phyloP scores from a whole-genome alignment of 208 protist species.

The Acanthamoeba lenticulata region DNA sequence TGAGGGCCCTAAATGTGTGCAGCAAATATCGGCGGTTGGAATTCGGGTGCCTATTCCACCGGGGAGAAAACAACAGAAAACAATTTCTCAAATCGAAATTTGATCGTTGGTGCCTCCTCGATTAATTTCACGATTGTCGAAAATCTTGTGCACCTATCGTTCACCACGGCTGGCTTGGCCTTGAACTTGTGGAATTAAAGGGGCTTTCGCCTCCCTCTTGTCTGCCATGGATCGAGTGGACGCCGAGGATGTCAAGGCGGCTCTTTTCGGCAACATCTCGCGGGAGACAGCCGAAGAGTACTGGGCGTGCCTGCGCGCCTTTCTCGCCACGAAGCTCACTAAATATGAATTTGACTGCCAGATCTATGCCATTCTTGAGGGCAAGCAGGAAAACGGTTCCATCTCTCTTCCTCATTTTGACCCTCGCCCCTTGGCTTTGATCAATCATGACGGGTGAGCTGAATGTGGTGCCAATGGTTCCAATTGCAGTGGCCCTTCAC shows the following conservation, averaged over 20 bases:
- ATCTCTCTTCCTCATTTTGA: background rate
- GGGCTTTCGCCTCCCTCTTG: background rate
- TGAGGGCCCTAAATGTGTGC: too few species aligned
- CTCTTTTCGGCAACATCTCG: background rate
- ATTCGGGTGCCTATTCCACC: too few species aligned
- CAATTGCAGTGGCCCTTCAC: slow-evolving; percentile 21
- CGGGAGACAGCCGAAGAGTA: background rate
- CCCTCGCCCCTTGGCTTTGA: background rate
- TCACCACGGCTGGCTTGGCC: too few species aligned
- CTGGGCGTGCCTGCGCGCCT: slow-evolving; percentile 3
- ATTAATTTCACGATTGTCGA: too few species aligned
- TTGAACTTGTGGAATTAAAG: background rate
- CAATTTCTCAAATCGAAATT: too few species aligned
- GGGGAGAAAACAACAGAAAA: too few species aligned
- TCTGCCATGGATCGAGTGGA: background rate
- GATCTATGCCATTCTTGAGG: slow-evolving; percentile 13
- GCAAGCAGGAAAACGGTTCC: background rate
- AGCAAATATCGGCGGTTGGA: too few species aligned
- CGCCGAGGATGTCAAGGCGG: slow-evolving; percentile 22
- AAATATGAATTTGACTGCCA: slow-evolving; percentile 58
- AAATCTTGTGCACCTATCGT: too few species aligned
- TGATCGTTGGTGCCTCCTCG: too few species aligned
- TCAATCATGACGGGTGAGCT: background rate
- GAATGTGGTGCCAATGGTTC: background rate
- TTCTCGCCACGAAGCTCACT: background rate